Evolutionary conservation across 768 basidiomycete genomes (phyloP).

Genomic region (Boletus rubescentipes): DNA sequence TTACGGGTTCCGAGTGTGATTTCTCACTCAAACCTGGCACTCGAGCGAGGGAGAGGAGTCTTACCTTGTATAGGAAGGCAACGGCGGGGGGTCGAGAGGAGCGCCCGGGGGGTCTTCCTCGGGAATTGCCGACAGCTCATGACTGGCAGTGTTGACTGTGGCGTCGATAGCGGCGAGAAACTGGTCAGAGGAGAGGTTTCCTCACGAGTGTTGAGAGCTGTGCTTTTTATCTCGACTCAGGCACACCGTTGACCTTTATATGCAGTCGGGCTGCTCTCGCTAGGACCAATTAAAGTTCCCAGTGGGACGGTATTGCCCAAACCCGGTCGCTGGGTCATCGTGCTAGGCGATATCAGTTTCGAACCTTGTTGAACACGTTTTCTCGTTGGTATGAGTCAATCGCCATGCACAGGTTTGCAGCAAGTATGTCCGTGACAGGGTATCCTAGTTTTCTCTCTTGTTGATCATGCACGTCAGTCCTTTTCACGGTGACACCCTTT

Average conservation of each 20-base stretch:
- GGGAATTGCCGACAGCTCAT: slow-evolving; percentile 17
- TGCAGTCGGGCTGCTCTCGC: slow-evolving; percentile 2
- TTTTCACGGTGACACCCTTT: background rate
- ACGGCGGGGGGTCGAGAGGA: slow-evolving; percentile 10
- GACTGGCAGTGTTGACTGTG: background rate
- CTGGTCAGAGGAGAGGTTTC: background rate
- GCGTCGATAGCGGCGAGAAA: background rate
- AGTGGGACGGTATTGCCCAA: slow-evolving; percentile 14
- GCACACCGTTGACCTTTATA: slow-evolving; percentile 14
- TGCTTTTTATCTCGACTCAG: slow-evolving; percentile 16
- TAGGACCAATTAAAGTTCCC: background rate
- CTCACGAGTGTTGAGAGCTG: background rate
- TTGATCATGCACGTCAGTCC: slow-evolving; percentile 2
- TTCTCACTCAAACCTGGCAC: slow-evolving; percentile 11
- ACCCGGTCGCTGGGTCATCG: slow-evolving; percentile 10
- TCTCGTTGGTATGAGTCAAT: slow-evolving; percentile 8
- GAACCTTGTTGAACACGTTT: slow-evolving; percentile 20
- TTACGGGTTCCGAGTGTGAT: slow-evolving; percentile 1
- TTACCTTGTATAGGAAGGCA: background rate
- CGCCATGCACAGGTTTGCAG: background rate
- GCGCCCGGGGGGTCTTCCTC: slow-evolving; percentile 7
- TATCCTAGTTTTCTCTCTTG: background rate
- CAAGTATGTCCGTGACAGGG: slow-evolving; percentile 1
- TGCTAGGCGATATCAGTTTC: slow-evolving; percentile 10
- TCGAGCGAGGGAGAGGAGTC: slow-evolving; percentile 2